Evolutionary conservation across 768 basidiomycete genomes (phyloP).

Genomic region (Podaxis sp.): DNA sequence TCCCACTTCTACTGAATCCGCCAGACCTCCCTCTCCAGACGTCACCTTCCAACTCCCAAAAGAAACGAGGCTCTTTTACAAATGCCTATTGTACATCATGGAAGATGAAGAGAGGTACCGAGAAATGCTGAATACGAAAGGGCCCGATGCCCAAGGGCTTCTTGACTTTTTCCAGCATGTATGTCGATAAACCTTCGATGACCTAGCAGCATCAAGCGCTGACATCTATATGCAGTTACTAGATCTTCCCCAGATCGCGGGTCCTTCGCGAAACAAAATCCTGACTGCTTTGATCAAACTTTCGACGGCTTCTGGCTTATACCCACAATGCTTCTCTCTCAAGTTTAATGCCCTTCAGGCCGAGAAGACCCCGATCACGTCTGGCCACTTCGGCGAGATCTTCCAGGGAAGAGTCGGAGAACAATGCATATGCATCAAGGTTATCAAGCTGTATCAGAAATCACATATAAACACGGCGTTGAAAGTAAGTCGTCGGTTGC

Average conservation of each 20-base stretch:
- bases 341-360: conserved; percentile 13
- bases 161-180: conserved; percentile 7
- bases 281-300: conserved; percentile 18
- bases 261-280: not conserved
- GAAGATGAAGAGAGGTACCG: not conserved
- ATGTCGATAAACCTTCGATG: not conserved
- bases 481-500: not conserved
- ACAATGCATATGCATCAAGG: conserved; percentile 25
- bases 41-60: not conserved
- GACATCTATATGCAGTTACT: not conserved
- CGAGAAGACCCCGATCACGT: conserved; percentile 17
- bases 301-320: conserved; percentile 24
- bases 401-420: conserved; percentile 24
- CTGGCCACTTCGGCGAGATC: conserved; percentile 29
- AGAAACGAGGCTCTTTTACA: not conserved
- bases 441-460: conserved; percentile 24
- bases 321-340: conserved; percentile 27
- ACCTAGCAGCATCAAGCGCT: not conserved
- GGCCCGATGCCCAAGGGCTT: not conserved
- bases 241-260: not conserved
- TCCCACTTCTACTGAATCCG: not conserved
- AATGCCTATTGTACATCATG: not conserved
- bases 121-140: not conserved
- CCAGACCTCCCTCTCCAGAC: not conserved
- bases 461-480: conserved; percentile 15